These are phyloP conservation scores for Vaccinium corymbosum DNA, from an alignment of 148 eudicot genomes.

Conservation along the genomic window DNA sequence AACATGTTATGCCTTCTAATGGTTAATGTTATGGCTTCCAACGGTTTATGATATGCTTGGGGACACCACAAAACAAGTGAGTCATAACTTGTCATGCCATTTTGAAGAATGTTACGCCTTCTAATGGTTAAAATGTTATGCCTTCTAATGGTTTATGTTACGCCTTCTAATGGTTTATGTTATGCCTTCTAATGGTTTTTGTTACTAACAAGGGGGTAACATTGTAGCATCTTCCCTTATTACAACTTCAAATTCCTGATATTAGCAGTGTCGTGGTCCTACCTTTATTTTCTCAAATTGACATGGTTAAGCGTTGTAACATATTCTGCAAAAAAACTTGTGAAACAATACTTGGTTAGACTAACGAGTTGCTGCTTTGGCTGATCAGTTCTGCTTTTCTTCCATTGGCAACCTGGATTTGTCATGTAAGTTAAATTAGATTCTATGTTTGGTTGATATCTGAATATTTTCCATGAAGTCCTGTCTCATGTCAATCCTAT, in stretches of 20 bases:
- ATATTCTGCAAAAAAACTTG: background rate
- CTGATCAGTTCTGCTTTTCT: slow-evolving; percentile 49
- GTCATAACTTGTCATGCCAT: too few relatives aligned
- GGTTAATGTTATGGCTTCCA: too few relatives aligned
- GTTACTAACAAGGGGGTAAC: too few relatives aligned
- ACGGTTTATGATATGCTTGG: too few relatives aligned
- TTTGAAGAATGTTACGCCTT: too few relatives aligned
- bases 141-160: too few relatives aligned
- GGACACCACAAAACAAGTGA: too few relatives aligned
- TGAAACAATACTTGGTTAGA: slow-evolving; percentile 14
- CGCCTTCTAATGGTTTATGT: too few relatives aligned
- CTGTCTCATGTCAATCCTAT: background rate
- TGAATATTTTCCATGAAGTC: background rate
- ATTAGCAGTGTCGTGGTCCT: background rate
- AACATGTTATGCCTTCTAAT: too few relatives aligned
- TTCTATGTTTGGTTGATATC: background rate
- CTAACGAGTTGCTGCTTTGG: slow-evolving; percentile 42
- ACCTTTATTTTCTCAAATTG: background rate
- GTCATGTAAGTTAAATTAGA: slow-evolving; percentile 43
- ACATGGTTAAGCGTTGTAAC: background rate
- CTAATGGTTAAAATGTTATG: too few relatives aligned
- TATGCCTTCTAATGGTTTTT: too few relatives aligned
- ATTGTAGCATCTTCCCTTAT: background rate
- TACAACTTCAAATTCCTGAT: background rate
- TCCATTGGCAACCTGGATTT: slow-evolving; percentile 69